Evolutionary conservation across 164 flowering plant genomes (phyloP).

Genomic region (Aristolochia contorta): DNA sequence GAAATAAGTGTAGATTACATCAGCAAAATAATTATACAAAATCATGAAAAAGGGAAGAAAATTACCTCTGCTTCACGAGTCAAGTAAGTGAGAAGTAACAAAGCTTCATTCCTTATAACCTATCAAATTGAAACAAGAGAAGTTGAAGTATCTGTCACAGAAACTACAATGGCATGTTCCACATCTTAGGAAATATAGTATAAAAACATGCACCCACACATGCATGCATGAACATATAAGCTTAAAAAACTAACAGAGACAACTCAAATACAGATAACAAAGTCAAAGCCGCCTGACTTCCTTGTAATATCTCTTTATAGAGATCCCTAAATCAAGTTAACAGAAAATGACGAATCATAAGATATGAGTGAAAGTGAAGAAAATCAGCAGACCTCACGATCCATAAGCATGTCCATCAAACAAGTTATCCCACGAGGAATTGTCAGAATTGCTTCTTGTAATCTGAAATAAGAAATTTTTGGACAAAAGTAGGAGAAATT

Average conservation of each 20-base stretch:
- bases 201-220: no score
- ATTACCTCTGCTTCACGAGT: conserved; percentile 96
- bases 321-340: background rate
- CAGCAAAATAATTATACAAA: background rate
- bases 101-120: conserved; percentile 96
- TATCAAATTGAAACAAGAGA: conserved; percentile 17
- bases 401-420: conserved; percentile 99
- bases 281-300: no score
- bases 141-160: background rate
- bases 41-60: background rate
- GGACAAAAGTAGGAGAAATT: background rate
- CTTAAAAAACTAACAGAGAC: no score
- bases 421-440: conserved; percentile 95
- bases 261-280: no score
- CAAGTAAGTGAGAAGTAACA: conserved; percentile 85
- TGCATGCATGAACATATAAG: no score
- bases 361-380: background rate
- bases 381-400: conserved; percentile 61
- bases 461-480: conserved; percentile 41
- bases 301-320: background rate
- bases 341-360: background rate
- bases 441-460: conserved; percentile 90
- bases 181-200: no score
- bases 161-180: background rate
- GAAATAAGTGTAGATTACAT: background rate